These are phyloP conservation scores for Clitopilus hobsonii DNA, from an alignment of 768 basidiomycete genomes.

Conservation along the genomic window DNA sequence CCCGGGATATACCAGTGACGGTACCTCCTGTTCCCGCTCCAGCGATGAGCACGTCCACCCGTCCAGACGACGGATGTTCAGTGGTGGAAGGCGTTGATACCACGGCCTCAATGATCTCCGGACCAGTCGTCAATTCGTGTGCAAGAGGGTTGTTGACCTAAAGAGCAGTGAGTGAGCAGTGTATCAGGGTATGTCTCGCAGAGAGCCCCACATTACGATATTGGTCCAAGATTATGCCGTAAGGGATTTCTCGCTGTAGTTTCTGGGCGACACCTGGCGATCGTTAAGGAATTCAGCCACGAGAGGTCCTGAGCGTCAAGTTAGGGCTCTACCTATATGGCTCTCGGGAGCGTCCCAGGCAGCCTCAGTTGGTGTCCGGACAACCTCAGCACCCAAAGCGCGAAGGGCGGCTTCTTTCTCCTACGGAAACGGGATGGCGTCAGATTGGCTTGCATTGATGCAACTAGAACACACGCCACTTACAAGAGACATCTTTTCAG, in stretches of 20 bases:
- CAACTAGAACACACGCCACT: conserved; percentile 13
- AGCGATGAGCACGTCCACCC: conserved; percentile 78
- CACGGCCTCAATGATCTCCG: conserved; percentile 85
- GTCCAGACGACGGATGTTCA: conserved; percentile 56
- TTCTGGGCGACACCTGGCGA: conserved; percentile 77
- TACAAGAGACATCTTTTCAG: conserved; percentile 91
- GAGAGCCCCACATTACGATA: conserved; percentile 62
- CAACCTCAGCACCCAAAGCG: conserved; percentile 89
- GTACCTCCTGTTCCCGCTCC: conserved; percentile 96
- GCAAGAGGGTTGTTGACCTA: conserved; percentile 84
- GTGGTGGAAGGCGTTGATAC: conserved; percentile 57
- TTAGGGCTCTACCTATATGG: conserved; percentile 75
- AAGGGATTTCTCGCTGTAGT: conserved; percentile 72
- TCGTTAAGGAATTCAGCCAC: conserved; percentile 88
- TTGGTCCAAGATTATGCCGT: conserved; percentile 91
- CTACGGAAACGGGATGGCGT: conserved; percentile 21
- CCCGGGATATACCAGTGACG: conserved; percentile 79
- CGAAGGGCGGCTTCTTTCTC: conserved; percentile 93
- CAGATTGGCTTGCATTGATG: neutral
- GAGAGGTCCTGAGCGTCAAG: conserved; percentile 35
- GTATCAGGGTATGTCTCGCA: too few relatives aligned
- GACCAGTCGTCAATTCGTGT: conserved; percentile 87
- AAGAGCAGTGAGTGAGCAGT: too few relatives aligned
- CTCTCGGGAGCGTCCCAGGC: conserved; percentile 87
- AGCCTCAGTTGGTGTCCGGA: conserved; percentile 89